These are phyloP conservation scores for Phalaenopsis aphrodite DNA, from an alignment of 106 monocot genomes.

Conservation along the genomic window DNA sequence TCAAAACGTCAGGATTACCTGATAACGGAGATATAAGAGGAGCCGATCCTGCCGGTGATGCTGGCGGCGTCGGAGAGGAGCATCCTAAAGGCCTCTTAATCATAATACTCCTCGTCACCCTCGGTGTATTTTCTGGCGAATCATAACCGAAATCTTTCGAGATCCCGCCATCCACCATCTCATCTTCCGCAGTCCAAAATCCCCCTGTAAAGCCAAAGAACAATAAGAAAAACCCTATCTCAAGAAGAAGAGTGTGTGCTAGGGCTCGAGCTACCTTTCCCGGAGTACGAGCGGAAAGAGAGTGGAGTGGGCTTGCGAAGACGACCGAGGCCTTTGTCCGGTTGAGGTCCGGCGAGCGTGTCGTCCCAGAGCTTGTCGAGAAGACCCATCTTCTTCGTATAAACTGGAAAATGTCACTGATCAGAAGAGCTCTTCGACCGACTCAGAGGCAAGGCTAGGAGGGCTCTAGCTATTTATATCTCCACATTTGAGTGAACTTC, in stretches of 20 bases:
- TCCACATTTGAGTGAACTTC: no score
- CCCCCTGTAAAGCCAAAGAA: background rate
- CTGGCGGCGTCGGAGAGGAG: slow-evolving; percentile 49
- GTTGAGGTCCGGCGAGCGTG: slow-evolving; percentile 58
- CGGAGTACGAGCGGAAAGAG: slow-evolving; percentile 14
- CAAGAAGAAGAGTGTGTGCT: background rate
- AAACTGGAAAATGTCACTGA: background rate
- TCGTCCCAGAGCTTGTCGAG: slow-evolving; percentile 82
- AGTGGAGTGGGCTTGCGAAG: slow-evolving; percentile 38
- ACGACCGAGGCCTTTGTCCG: slow-evolving; percentile 45
- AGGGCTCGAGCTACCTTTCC: slow-evolving; percentile 23
- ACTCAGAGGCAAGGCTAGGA: no score
- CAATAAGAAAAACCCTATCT: background rate
- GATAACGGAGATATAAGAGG: slow-evolving; percentile 80
- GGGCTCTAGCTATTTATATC: no score
- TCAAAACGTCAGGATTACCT: slow-evolving; percentile 24
- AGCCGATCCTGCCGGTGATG: slow-evolving; percentile 47
- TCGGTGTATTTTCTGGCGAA: slow-evolving; percentile 25
- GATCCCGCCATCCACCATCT: slow-evolving; percentile 3
- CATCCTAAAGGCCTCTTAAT: slow-evolving; percentile 70
- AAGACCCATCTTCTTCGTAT: slow-evolving; percentile 38
- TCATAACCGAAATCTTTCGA: background rate
- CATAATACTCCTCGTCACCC: slow-evolving; percentile 93
- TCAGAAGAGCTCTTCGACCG: no score
- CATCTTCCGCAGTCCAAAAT: slow-evolving; percentile 12